Evolutionary conservation across 2,329 filamentous ascomycete species (phyloP).

Genomic region (Microsporum audouinii): DNA sequence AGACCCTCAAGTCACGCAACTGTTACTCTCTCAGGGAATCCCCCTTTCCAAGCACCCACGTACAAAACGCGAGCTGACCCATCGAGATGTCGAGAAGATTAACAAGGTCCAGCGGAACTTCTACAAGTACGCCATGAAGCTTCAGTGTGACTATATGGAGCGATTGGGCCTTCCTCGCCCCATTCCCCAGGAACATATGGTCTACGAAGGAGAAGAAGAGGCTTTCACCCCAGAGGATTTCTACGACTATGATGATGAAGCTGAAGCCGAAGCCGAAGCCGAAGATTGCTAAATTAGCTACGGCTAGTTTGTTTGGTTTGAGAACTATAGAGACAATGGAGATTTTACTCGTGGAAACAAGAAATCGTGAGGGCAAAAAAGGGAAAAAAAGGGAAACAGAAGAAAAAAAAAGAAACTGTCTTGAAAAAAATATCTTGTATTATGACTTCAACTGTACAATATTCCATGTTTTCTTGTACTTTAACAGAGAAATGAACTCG

Average conservation of each 20-base stretch:
- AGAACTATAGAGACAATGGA: no score
- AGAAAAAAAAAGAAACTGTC: neutral
- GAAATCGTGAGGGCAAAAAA: neutral
- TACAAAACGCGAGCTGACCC: neutral
- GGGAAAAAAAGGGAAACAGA: neutral
- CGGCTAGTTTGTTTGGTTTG: no score
- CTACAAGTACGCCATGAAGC: neutral
- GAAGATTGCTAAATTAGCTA: no score
- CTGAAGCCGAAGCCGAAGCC: no score
- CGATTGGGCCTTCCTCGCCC: neutral
- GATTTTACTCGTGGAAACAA: no score
- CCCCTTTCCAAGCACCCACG: neutral
- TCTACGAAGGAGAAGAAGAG: constrained; percentile 5
- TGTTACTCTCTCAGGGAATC: neutral
- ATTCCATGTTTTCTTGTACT: neutral
- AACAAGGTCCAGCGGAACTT: neutral
- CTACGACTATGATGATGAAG: neutral
- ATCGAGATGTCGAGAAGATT: neutral
- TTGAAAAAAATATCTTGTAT: neutral
- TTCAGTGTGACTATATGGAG: neutral
- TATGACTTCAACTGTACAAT: neutral
- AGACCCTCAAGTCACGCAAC: neutral
- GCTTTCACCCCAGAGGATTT: constrained; percentile 4
- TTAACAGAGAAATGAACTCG: neutral
- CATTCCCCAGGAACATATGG: neutral